Evolutionary conservation across 306 rosid genomes (phyloP).

Genomic region (Begonia masoniana): DNA sequence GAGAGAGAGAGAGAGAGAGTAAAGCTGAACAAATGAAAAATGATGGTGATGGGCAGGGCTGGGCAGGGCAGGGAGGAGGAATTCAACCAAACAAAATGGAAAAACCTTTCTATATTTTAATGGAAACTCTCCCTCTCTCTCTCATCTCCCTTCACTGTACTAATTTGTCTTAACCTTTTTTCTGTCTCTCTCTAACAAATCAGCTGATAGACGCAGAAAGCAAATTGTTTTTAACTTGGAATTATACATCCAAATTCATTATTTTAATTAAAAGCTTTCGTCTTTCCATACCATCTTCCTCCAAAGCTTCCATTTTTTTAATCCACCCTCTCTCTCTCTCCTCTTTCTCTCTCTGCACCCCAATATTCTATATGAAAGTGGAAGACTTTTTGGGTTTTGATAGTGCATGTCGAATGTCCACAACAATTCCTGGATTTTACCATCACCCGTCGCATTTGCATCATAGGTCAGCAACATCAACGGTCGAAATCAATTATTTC

Average conservation of each 20-base stretch:
- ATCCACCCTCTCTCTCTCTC: constrained; percentile 8
- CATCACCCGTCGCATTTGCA: not conserved
- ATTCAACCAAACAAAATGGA: constrained; percentile 43
- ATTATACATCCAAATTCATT: too few species aligned
- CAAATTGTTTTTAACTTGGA: constrained; percentile 9
- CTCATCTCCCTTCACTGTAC: not conserved
- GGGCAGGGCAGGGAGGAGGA: constrained; percentile 20
- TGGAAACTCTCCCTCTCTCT: constrained; percentile 7
- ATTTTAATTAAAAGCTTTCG: constrained; percentile 3
- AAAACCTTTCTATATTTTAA: constrained; percentile 25
- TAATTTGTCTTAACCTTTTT: constrained; percentile 31
- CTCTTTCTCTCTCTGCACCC: constrained; percentile 7
- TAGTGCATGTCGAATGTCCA: constrained; percentile 19
- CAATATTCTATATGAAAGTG: not conserved
- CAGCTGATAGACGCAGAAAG: constrained; percentile 22
- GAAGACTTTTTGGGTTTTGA: constrained; percentile 17
- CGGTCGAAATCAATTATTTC: not conserved
- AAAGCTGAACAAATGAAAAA: constrained; percentile 37
- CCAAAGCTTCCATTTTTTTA: constrained; percentile 2
- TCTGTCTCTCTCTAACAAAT: constrained; percentile 17
- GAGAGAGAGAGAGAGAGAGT: constrained; percentile 14
- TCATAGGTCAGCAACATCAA: not conserved
- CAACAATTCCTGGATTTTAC: constrained; percentile 11
- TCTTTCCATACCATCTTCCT: constrained; percentile 12
- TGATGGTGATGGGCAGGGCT: constrained; percentile 31